Base-by-base conservation (phyloP, 2,329 filamentous ascomycete genomes). In the Cytospora mali region DNA sequence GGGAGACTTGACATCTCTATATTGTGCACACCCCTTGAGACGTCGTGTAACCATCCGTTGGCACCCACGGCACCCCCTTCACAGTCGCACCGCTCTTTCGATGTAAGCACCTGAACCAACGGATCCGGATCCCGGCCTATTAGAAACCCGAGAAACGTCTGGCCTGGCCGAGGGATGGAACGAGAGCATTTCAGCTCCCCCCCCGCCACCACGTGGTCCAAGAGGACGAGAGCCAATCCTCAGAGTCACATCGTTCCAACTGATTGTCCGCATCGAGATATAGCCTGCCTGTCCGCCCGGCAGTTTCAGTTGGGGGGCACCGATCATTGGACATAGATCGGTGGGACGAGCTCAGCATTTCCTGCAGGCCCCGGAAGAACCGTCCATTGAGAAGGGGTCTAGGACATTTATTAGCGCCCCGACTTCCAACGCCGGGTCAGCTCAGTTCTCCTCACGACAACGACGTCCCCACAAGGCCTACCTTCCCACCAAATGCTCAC, bases 361-460 rank as follows among this genome's bases (percentile, higher is more conserved):
- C n/a, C 42, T 46, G 42, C 42, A 46, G 42, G n/a, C 35, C 35
- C 35, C 31, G 42, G 42, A 10, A n/a, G n/a, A 46, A 46, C 42
- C 21, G 42, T 46, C 42, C 42, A 46, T 46, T 46, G 23, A 23
- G 42, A 46, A 23, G n/a, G 21, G 42, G 13, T 33, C n/a, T 46
- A 46, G 18, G 9, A 46, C n/a, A 23, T 46, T 46, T 46, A 46
- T 46, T 46, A 46, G 42, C 42, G 42, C 42, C n/a, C 42, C 42
- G 21, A 10, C 29, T 16, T 27, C 33, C 25, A 28, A 53, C 18
- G n/a, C 33, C 27, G 25, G 14, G 21, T 51, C 60, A 18, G 46
- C 28, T 39, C n/a, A 46, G n/a, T 46, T 62, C 55, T 13, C 23
- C 60, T 27, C 16, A 57, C 54, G 14, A 29, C 60, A 48, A 53